These are phyloP conservation scores for Neoboletus brunneissimus DNA, from an alignment of 768 basidiomycete species.

Conservation along the genomic window DNA sequence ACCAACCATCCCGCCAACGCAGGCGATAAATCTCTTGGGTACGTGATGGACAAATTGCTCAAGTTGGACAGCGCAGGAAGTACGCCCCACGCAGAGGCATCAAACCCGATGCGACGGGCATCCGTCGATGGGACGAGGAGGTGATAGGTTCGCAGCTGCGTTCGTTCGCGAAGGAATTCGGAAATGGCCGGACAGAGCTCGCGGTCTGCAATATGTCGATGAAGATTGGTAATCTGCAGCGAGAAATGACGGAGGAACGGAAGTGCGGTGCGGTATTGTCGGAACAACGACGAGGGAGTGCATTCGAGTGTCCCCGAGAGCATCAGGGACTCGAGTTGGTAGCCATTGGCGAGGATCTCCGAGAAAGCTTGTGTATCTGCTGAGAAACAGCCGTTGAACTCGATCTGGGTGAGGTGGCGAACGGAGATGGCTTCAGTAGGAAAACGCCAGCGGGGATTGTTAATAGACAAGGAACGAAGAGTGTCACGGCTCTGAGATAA, in stretches of 20 bases:
- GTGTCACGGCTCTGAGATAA: slow-evolving; percentile 50
- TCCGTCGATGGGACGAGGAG: slow-evolving; percentile 45
- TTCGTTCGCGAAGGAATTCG: slow-evolving; percentile 60
- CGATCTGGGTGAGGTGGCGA: slow-evolving; percentile 61
- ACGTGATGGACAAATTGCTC: slow-evolving; percentile 55
- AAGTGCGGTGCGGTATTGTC: slow-evolving; percentile 39
- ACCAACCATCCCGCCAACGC: slow-evolving; percentile 68
- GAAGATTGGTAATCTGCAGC: slow-evolving; percentile 45
- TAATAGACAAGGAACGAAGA: slow-evolving; percentile 53
- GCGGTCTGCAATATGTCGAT: slow-evolving; percentile 46
- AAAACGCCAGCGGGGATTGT: slow-evolving; percentile 56
- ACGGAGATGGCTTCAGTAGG: slow-evolving; percentile 52
- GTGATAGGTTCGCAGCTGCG: slow-evolving; percentile 49
- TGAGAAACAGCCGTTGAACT: slow-evolving; percentile 58
- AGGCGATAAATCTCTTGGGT: slow-evolving; percentile 61
- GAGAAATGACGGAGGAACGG: slow-evolving; percentile 68
- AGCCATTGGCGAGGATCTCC: slow-evolving; percentile 58
- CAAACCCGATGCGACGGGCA: slow-evolving; percentile 58
- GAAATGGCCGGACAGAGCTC: slow-evolving; percentile 69
- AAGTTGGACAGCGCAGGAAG: slow-evolving; percentile 55
- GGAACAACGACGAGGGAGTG: slow-evolving; percentile 48
- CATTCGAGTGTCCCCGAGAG: slow-evolving; percentile 56
- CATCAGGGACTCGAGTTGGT: slow-evolving; percentile 60
- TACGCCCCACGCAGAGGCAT: slow-evolving; percentile 70
- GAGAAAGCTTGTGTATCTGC: slow-evolving; percentile 48